These are phyloP conservation scores for Karstenula rhodostoma DNA, from an alignment of 2,329 filamentous ascomycete genomes.

Conservation along the genomic window DNA sequence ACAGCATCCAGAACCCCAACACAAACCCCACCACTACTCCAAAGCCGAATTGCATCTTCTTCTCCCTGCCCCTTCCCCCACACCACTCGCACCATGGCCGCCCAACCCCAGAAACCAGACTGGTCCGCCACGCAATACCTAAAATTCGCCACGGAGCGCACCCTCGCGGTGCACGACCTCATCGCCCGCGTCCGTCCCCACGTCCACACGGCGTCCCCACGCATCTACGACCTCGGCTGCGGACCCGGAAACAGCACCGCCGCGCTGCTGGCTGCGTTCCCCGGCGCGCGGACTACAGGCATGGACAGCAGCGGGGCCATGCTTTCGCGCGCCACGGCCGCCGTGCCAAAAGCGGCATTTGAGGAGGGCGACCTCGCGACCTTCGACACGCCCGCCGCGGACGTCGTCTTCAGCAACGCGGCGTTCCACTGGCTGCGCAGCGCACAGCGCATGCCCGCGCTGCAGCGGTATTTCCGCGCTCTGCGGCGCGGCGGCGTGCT, in stretches of 20 bases:
- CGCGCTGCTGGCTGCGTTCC: slow-evolving; percentile 59
- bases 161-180: slow-evolving; percentile 62
- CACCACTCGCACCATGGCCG: background rate
- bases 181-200: slow-evolving; percentile 57
- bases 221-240: slow-evolving; percentile 67
- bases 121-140: slow-evolving; percentile 67
- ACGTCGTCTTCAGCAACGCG: slow-evolving; percentile 64
- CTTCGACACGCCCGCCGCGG: slow-evolving; percentile 44
- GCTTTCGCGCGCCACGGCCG: slow-evolving; percentile 58
- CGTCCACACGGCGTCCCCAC: slow-evolving; percentile 34
- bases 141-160: slow-evolving; percentile 63
- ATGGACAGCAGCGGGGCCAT: slow-evolving; percentile 66
- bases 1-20: background rate
- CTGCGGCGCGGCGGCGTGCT: slow-evolving; percentile 58
- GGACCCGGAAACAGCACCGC: slow-evolving; percentile 67
- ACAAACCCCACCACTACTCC: background rate
- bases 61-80: slow-evolving; percentile 4
- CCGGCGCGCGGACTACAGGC: slow-evolving; percentile 57
- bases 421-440: slow-evolving; percentile 66
- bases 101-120: slow-evolving; percentile 40
- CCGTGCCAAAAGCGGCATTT: slow-evolving; percentile 55
- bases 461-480: slow-evolving; percentile 54
- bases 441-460: slow-evolving; percentile 54
- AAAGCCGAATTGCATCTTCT: background rate
- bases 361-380: slow-evolving; percentile 55